Base-by-base conservation (phyloP, 2,329 filamentous ascomycete species). In the Aspergillus novoparasiticus region DNA sequence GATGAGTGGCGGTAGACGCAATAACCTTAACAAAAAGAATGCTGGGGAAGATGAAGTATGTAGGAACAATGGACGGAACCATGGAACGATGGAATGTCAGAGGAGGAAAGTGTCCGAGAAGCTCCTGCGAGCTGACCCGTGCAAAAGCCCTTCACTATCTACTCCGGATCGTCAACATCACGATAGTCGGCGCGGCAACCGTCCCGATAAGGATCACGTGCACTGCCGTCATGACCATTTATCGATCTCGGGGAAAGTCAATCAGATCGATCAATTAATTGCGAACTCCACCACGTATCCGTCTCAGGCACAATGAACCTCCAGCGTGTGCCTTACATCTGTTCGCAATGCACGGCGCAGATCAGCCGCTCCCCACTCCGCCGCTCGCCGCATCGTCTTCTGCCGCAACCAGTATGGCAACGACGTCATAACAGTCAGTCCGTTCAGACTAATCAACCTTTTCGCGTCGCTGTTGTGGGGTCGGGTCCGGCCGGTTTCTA, bases 401-500 rank as follows among this genome's bases (percentile, higher is more conserved):
- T 59, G 3, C 41, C 66, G 21, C 66, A 55, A 4, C 62, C 62
- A 23, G 48, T 55, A 48, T 58, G 46, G 34, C 70, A 69, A n/a
- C 66, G 69, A 54, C 71, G 75, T 32, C 62, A 72, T 56, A 73
- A 72, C 66, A 78, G 75, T 61, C 66, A 74, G 64, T 65, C 69
- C 11, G 67, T 76, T 63, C 61, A 73, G 58, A 64, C 63, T 58
- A 79, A 81, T 62, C 79, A 83, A 55, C 86, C 87, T 2, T 88
- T 94, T 71, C 90, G 92, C 56, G 84, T 98, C 77, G 95, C 94
- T 64, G 86, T 98, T 66, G 87, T 98, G 69, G 95, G 94, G 58
- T 97, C 95, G 32, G 95, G 95, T 1, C 95, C 95, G 1, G 95
- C 95, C 14, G 95, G 95, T 3, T 99, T 98, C 82, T 99, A 99